Evolutionary conservation across 179 eudicot species (phyloP).

Genomic region (Pouteria campechiana): DNA sequence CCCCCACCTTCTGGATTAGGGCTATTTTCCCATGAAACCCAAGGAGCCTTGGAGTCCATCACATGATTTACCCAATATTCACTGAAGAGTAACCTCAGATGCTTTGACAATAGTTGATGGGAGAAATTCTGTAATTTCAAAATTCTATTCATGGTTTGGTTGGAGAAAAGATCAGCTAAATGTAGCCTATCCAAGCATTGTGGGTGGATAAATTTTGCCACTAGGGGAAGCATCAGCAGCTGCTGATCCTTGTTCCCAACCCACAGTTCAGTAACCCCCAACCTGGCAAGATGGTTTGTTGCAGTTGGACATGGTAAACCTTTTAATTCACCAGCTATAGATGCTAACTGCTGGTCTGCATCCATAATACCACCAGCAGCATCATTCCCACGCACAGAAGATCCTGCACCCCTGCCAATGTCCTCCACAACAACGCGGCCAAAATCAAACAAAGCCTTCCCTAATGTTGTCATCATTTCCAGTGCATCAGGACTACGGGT

Average conservation of each 20-base stretch:
- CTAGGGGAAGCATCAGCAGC: constrained; percentile 49
- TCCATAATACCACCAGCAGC: constrained; percentile 18
- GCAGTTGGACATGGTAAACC: constrained; percentile 93
- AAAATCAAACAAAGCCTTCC: constrained; percentile 85
- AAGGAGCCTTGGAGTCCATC: constrained; percentile 64
- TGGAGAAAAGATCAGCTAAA: constrained; percentile 49
- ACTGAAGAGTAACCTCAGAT: constrained; percentile 70
- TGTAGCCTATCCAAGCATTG: constrained; percentile 62
- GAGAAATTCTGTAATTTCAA: constrained; percentile 63
- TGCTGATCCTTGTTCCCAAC: constrained; percentile 84
- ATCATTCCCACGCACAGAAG: constrained; percentile 42
- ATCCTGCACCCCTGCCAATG: constrained; percentile 71
- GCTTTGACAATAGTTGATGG: constrained; percentile 57
- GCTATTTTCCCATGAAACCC: constrained; percentile 92
- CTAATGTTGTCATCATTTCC: constrained; percentile 81
- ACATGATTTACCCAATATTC: constrained; percentile 90
- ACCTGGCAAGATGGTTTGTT: constrained; percentile 34
- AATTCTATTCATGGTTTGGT: constrained; percentile 31
- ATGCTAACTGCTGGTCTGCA: constrained; percentile 34
- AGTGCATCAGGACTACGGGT: constrained; percentile 61
- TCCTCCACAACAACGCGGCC: constrained; percentile 98
- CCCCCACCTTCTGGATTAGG: constrained; percentile 45
- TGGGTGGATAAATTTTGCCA: constrained; percentile 69
- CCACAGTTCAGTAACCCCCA: constrained; percentile 79
- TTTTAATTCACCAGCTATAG: constrained; percentile 66